These are phyloP conservation scores for Stemphylium lycopersici DNA, from an alignment of 2,329 filamentous ascomycete species.

Conservation along the genomic window DNA sequence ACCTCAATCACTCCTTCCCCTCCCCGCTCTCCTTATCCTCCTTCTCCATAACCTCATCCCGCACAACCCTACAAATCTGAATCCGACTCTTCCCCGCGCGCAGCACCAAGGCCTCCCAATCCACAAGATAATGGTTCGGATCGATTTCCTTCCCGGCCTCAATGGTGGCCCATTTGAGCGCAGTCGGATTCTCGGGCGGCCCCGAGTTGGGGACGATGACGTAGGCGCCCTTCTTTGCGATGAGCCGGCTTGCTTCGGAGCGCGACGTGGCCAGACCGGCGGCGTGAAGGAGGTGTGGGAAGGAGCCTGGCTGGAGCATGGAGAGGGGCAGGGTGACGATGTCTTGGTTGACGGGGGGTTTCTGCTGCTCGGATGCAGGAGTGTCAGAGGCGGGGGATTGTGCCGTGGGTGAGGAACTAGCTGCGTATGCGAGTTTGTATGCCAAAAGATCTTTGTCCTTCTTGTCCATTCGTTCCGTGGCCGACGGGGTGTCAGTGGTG, in stretches of 20 bases:
- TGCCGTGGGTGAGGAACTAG: slow-evolving; percentile 13
- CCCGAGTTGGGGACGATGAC: slow-evolving; percentile 57
- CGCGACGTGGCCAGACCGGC: slow-evolving; percentile 63
- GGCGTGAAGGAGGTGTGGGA: slow-evolving; percentile 65
- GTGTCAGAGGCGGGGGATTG: slow-evolving; percentile 17
- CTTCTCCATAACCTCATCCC: slow-evolving; percentile 51
- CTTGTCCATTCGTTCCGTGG: slow-evolving; percentile 6
- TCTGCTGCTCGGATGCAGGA: slow-evolving; percentile 17
- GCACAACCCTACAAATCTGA: slow-evolving; percentile 61
- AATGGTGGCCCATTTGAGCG: slow-evolving; percentile 68
- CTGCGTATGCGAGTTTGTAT: slow-evolving; percentile 38
- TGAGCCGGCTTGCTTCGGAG: slow-evolving; percentile 65
- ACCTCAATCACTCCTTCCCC: not conserved
- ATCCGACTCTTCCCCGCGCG: slow-evolving; percentile 67
- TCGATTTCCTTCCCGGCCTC: slow-evolving; percentile 64
- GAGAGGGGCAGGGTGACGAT: slow-evolving; percentile 66
- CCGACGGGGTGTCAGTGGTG: not conserved
- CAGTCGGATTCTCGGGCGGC: slow-evolving; percentile 44
- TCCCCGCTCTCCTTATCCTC: not conserved
- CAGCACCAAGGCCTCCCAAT: slow-evolving; percentile 61
- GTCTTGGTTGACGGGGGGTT: slow-evolving; percentile 46
- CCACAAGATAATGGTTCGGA: slow-evolving; percentile 65
- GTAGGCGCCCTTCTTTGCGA: slow-evolving; percentile 63
- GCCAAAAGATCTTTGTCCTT: slow-evolving; percentile 23
- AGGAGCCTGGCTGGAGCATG: slow-evolving; percentile 61